Conservation (phyloP, 805 yeast species). For the Kockiozyma suomiensis region DNA sequence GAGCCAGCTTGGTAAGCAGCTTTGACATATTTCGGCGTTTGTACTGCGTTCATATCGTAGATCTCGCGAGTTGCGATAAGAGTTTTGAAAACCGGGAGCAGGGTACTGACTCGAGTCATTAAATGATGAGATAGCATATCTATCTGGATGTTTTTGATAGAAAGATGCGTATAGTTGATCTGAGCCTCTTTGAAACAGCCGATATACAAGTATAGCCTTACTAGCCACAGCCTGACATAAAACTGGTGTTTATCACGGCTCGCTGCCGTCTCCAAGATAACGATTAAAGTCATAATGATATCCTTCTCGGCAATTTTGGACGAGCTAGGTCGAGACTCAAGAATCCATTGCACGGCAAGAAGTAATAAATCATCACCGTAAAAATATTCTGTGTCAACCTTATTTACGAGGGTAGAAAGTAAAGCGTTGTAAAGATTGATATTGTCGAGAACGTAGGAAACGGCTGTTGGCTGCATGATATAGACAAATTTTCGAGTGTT, state of each 20-base stretch:
- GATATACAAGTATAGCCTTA: slow-evolving; percentile 60
- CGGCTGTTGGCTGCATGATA: slow-evolving; percentile 34
- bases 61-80: slow-evolving; percentile 50
- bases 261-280: slow-evolving; percentile 61
- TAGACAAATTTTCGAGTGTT: slow-evolving; percentile 55
- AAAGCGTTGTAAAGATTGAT: slow-evolving; percentile 48
- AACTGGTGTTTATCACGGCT: slow-evolving; percentile 69
- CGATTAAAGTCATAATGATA: slow-evolving; percentile 47
- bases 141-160: slow-evolving; percentile 72
- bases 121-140: slow-evolving; percentile 63
- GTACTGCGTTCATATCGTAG: slow-evolving; percentile 51
- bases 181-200: slow-evolving; percentile 58
- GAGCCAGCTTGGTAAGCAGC: slow-evolving; percentile 61
- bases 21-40: slow-evolving; percentile 54
- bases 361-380: slow-evolving; percentile 68
- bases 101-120: slow-evolving; percentile 52
- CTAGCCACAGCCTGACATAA: slow-evolving; percentile 69
- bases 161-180: slow-evolving; percentile 56
- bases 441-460: slow-evolving; percentile 41
- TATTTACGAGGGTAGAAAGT: slow-evolving; percentile 44
- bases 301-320: slow-evolving; percentile 36
- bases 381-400: slow-evolving; percentile 68
- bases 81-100: slow-evolving; percentile 47
- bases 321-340: slow-evolving; percentile 37
- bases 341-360: slow-evolving; percentile 48